A percentile compares a stretch with the other conserved stretches of the same genome.
Evolutionary conservation across 768 basidiomycete genomes (phyloP).

Genomic region (Amanita brunnescens): DNA sequence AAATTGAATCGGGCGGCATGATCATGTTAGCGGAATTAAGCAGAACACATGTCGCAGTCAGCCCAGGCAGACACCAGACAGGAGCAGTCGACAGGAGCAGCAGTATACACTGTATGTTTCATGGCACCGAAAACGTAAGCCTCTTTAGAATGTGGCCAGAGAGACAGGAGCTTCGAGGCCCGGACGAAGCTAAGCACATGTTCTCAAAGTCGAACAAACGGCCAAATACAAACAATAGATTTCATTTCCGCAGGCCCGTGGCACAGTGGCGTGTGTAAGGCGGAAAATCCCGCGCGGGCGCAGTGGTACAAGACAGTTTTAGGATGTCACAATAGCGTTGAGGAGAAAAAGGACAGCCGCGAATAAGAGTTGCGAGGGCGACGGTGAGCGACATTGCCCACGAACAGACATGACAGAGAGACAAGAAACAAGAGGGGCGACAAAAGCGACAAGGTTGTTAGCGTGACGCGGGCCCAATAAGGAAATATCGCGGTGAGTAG

Average conservation of each 20-base stretch:
- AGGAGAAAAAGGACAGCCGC: background rate
- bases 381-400: no score
- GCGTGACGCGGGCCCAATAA: slow-evolving; percentile 15
- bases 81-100: slow-evolving; percentile 5
- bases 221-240: background rate
- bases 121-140: background rate
- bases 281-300: slow-evolving; percentile 4
- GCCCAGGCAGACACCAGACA: background rate
- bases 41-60: slow-evolving; percentile 4
- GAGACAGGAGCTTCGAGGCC: slow-evolving; percentile 5
- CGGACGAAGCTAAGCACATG: background rate
- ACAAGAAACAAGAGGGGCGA: background rate
- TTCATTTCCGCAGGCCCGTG: slow-evolving; percentile 7
- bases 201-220: background rate
- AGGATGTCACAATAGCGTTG: background rate
- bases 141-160: background rate
- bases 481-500: slow-evolving; percentile 17
- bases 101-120: background rate
- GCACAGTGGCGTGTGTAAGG: slow-evolving; percentile 1
- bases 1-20: background rate
- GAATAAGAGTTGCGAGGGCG: background rate
- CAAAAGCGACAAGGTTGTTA: slow-evolving; percentile 15
- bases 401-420: background rate
- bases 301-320: slow-evolving; percentile 1
- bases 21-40: slow-evolving; percentile 1